These are phyloP conservation scores for Aspergillus brasiliensis DNA, from an alignment of 2,329 filamentous ascomycete genomes.

Conservation along the genomic window DNA sequence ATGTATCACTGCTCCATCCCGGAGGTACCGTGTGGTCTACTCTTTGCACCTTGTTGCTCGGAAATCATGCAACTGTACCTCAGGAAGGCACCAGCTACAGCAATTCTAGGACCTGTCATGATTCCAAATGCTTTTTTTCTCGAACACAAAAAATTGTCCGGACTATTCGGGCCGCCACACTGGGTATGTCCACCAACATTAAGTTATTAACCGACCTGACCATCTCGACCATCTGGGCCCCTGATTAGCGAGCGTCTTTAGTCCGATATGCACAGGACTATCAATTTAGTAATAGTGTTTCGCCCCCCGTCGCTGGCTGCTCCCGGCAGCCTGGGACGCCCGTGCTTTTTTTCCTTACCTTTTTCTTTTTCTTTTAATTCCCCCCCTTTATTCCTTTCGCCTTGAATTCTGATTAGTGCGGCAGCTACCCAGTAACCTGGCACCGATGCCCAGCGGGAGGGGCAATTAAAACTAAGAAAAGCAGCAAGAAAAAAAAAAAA, in stretches of 20 bases:
- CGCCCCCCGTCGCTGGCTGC: background rate
- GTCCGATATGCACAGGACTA: background rate
- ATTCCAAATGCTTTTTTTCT: background rate
- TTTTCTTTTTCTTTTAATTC: background rate
- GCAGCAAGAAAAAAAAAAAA: background rate
- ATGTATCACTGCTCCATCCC: background rate
- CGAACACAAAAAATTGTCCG: background rate
- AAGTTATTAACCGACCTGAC: background rate
- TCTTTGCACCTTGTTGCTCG: background rate
- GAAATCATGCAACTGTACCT: background rate
- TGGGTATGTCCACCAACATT: background rate
- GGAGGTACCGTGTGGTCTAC: background rate
- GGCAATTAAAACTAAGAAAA: background rate
- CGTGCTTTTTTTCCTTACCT: conserved; percentile 17
- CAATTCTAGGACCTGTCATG: background rate
- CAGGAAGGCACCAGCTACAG: background rate
- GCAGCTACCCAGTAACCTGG: background rate
- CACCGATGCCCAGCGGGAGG: background rate
- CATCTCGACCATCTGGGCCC: background rate
- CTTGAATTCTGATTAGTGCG: background rate
- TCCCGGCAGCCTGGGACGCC: conserved; percentile 25
- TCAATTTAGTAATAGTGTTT: background rate
- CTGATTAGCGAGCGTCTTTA: conserved; percentile 5
- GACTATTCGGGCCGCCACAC: background rate
- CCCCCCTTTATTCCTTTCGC: background rate